Conservation (phyloP, 1,139 yeast genomes). For the Pichia sp. region DNA sequence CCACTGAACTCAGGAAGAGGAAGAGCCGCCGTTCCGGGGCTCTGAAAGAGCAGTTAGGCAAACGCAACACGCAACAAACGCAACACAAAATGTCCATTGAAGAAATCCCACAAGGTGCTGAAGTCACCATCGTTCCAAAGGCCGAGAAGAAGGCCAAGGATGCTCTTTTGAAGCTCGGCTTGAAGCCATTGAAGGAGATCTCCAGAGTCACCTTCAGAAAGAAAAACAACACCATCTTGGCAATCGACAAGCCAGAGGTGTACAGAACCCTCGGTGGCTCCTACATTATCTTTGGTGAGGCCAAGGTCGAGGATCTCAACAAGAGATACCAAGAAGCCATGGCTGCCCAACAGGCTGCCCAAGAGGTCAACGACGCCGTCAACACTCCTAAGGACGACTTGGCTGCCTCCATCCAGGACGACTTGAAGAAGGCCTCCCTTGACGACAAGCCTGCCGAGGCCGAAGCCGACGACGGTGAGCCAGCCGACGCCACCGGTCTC, state of each 20-base stretch:
- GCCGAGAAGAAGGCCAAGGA: constrained; percentile 97
- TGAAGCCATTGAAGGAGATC: constrained; percentile 89
- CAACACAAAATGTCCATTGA: constrained; percentile 19
- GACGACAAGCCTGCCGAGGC: constrained; percentile 39
- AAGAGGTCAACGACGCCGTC: constrained; percentile 34
- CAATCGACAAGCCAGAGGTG: constrained; percentile 93
- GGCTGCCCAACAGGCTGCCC: constrained; percentile 65
- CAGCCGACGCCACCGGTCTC: constrained; percentile 75
- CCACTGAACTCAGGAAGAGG: no score
- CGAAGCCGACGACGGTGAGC: constrained; percentile 62
- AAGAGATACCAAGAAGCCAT: constrained; percentile 73
- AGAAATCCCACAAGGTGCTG: constrained; percentile 80
- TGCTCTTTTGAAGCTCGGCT: constrained; percentile 80
- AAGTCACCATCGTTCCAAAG: constrained; percentile 78
- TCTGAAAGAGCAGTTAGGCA: no score
- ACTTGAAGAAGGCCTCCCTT: constrained; percentile 68
- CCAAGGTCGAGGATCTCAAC: constrained; percentile 88
- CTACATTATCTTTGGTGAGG: constrained; percentile 96
- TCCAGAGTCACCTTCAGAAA: constrained; percentile 95
- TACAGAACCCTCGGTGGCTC: constrained; percentile 93
- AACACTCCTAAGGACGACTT: constrained; percentile 38
- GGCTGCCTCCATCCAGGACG: constrained; percentile 85
- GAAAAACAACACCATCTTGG: constrained; percentile 88
- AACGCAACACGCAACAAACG: not conserved
- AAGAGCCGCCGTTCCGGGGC: no score